A percentile compares a stretch with the other conserved stretches of the same genome.
These are phyloP conservation scores for Phytophthora litchii DNA, from an alignment of 352 stramenopile genomes.

Conservation along the genomic window DNA sequence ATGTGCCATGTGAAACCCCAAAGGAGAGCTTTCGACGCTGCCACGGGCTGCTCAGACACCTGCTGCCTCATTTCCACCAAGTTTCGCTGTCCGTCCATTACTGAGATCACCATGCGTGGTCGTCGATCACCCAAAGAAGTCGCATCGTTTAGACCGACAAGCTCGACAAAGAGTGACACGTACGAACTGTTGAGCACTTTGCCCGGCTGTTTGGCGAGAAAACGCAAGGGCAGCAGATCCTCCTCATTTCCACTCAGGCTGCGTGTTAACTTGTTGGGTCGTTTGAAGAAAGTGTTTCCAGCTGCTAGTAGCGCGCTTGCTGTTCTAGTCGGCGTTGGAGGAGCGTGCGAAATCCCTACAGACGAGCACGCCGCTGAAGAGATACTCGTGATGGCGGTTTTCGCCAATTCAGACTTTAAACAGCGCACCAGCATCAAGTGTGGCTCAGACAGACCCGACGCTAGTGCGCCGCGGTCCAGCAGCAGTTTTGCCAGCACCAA, in stretches of 20 bases:
- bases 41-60: conserved; percentile 69
- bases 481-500: conserved; percentile 60
- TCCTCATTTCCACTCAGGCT: conserved; percentile 30
- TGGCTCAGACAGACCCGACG: conserved; percentile 41
- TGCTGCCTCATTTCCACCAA: conserved; percentile 82
- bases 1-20: conserved; percentile 94
- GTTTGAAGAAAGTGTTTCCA: conserved; percentile 26
- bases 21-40: conserved; percentile 58
- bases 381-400: conserved; percentile 67
- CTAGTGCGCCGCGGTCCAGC: conserved; percentile 56
- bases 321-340: conserved; percentile 7
- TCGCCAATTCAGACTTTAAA: conserved; percentile 60
- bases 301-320: conserved; percentile 18
- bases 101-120: conserved; percentile 73
- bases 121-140: conserved; percentile 46
- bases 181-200: conserved; percentile 82
- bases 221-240: conserved; percentile 58
- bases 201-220: conserved; percentile 76
- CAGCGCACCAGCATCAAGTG: conserved; percentile 54
- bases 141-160: conserved; percentile 62
- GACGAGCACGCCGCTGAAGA: conserved; percentile 36
- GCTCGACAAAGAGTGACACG: conserved; percentile 81
- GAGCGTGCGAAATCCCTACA: conserved; percentile 8
- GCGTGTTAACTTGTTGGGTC: conserved; percentile 27
- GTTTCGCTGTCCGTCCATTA: conserved; percentile 67